Evolutionary conservation across 495 filamentous ascomycete species (phyloP), one percentile per base, ranked within the genome.

Genomic region (Penicillium riverlandense): DNA sequence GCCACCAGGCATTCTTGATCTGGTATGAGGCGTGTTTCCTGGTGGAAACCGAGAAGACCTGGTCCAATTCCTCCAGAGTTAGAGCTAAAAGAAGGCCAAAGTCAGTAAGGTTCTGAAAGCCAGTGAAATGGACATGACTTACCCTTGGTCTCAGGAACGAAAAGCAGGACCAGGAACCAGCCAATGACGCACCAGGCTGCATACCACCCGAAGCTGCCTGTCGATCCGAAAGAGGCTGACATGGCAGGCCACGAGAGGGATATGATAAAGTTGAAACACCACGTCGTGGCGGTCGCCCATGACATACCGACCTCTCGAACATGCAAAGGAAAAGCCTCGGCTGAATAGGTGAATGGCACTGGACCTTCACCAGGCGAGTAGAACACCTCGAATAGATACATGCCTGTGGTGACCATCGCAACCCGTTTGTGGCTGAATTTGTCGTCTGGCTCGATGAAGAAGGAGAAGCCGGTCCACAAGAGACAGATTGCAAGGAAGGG

Each of bases 291-390:
- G 8, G 71, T 77, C 11, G 70, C 73, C 66, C 76, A 81, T 0
- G 76, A 72, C 84, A 87, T 88, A 9, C 83, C 84, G 27, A 85
- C 67, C 47, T 87, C 82, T 35, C 77, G 77, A 39, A 83, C 78
- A 27, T 80, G 66, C 29, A 78, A 45, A 1, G 76, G 77, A 53
- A 80, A 82, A 9, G 72, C 69, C 44, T 82, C 79, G 2, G 79
- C 76, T 2, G 72, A 76, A 52, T 82, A 83, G 0, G 71, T 67
- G 45, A 77, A 78, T 8, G 78, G 74, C 0, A 82, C 73, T 0
- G 76, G 76, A 1, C 79, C 79, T 50, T 72, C 66, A 2, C 79
- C 79, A 1, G 75, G 75, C 0, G 68, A 72, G 54, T 82, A 82
- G 37, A 71, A 70, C 1, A 73, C 55, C 30, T 69, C 68, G 53